Base-by-base conservation (phyloP, 106 monocot species). In the Allium sativum region DNA sequence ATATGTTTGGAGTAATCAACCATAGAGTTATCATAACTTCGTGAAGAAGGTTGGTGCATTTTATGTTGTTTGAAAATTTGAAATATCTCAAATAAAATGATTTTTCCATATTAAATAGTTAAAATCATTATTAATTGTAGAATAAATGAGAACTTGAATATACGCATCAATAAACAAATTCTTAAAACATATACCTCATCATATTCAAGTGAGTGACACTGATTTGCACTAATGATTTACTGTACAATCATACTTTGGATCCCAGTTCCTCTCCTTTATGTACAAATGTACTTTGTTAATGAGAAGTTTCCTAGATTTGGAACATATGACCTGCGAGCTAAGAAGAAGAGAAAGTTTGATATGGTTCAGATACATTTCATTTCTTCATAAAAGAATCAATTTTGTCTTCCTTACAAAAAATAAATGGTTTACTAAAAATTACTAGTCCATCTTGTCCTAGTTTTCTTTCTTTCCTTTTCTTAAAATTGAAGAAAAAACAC, bases 161-260 rank as follows among this genome's bases (percentile, higher is more conserved):
- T n/a, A n/a, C n/a, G n/a, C n/a, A n/a, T n/a, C n/a, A n/a, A n/a
- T n/a, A 47, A 47, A 12, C 42, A 59, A 16, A 42, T 43, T 31
- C 6, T 31, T 42, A 7, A 42, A 65, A 40, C 18, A 58, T 47
- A 47, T 57, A 92, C 96, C 88, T 98, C 92, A 51, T 69, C 62
- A 70, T 73, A 85, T 58, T 80, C 84, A 15, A 76, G 80, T 31
- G 82, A 74, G 22, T 69, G 64, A 72, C 59, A 76, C 17, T 88
- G 74, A 52, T 64, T 70, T 18, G 92, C 72, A 64, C 78, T 81
- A 56, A 85, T 70, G 53, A 98, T 66, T 72, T n/a, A 98, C 81
- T 44, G 88, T 77, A 79, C 96, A 98, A 53, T 84, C 78, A 82
- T 98, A 98, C 73, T 98, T 98, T 8, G 82, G 74, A 66, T 98